phyloP scores from a whole-genome alignment of 2,329 filamentous ascomycete genomes.

The Neurospora sp. region DNA sequence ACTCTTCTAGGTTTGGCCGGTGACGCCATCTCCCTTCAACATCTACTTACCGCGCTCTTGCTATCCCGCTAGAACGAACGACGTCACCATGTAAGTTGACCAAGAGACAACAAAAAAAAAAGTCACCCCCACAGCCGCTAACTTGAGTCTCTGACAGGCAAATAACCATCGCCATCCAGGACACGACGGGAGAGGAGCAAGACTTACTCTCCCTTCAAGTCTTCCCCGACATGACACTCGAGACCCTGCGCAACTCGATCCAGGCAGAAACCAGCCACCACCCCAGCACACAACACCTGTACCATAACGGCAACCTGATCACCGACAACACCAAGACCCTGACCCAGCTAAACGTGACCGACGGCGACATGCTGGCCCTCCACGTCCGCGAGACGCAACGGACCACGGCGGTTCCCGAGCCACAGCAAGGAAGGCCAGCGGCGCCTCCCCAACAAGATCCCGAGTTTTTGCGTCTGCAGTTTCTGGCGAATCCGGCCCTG shows the following conservation, averaged over 20 bases:
- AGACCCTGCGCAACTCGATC: constrained; percentile 79
- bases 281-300: constrained; percentile 67
- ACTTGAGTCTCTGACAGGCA: constrained; percentile 46
- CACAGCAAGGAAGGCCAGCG: constrained; percentile 1
- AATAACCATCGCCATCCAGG: constrained; percentile 78
- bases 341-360: constrained; percentile 66
- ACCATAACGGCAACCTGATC: constrained; percentile 80
- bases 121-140: neutral
- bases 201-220: constrained; percentile 77
- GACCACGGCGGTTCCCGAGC: constrained; percentile 30
- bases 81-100: neutral
- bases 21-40: neutral
- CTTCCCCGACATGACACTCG: constrained; percentile 71
- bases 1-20: neutral
- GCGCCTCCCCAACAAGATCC: constrained; percentile 43
- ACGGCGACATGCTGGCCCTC: constrained; percentile 88
- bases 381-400: constrained; percentile 58
- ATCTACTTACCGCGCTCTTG: neutral
- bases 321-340: constrained; percentile 71
- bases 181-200: constrained; percentile 55
- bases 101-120: neutral
- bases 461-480: constrained; percentile 72
- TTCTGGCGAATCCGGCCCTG: constrained; percentile 68
- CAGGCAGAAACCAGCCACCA: constrained; percentile 73
- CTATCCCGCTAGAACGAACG: neutral